These are phyloP conservation scores for Phaffia rhodozyma DNA, from an alignment of 1,284 basidiomycete genomes.

Conservation along the genomic window DNA sequence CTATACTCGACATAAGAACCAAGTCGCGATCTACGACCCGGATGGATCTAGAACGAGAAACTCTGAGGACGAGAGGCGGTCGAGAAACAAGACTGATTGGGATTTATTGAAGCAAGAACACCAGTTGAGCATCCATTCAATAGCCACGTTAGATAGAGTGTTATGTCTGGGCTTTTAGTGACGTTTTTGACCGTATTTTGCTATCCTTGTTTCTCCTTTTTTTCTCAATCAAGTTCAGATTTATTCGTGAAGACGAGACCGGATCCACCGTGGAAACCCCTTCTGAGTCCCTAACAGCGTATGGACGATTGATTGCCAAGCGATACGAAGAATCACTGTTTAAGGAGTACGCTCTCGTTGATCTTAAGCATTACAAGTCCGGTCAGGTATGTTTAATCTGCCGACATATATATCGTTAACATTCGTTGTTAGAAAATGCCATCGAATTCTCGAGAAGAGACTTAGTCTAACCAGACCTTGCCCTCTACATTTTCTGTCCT, in stretches of 20 bases:
- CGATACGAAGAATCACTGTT: slow-evolving; percentile 80
- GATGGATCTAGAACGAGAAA: slow-evolving; percentile 1
- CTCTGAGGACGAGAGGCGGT: neutral
- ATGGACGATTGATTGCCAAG: slow-evolving; percentile 45
- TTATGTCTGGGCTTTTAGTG: too few relatives aligned
- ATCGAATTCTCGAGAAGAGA: too few relatives aligned
- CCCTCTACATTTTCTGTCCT: neutral
- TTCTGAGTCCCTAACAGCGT: neutral
- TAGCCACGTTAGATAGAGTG: neutral
- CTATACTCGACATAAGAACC: neutral
- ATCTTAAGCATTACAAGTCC: slow-evolving; percentile 86
- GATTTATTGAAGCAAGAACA: slow-evolving; percentile 40
- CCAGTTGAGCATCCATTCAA: slow-evolving; percentile 24
- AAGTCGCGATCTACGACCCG: slow-evolving; percentile 8
- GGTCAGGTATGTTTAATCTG: slow-evolving; percentile 49
- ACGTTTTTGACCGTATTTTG: neutral
- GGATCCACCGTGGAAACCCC: slow-evolving; percentile 54
- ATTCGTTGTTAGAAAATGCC: too few relatives aligned
- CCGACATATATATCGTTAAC: too few relatives aligned
- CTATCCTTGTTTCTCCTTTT: neutral
- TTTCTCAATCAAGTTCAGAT: slow-evolving; percentile 41
- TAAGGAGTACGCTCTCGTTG: slow-evolving; percentile 80
- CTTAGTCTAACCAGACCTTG: too few relatives aligned
- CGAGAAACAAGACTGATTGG: slow-evolving; percentile 32
- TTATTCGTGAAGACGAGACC: slow-evolving; percentile 57